Evolutionary conservation across 2,329 filamentous ascomycete species (phyloP).

Genomic region (Colletotrichum musicola): DNA sequence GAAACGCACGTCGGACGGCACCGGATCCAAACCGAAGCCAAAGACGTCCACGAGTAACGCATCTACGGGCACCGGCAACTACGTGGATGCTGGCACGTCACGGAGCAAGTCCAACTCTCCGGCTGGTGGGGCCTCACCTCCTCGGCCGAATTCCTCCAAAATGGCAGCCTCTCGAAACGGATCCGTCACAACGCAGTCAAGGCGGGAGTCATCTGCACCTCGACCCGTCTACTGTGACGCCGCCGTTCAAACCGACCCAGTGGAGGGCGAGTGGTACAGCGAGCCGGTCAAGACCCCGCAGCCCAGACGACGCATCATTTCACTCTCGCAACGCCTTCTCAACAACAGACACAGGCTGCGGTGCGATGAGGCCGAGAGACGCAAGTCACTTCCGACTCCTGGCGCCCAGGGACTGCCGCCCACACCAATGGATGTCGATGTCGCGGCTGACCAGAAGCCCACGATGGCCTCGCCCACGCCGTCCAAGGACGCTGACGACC

Average conservation of each 20-base stretch:
- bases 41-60: conserved; percentile 41
- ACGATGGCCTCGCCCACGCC: conserved; percentile 24
- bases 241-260: conserved; percentile 67
- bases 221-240: conserved; percentile 63
- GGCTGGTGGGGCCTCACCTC: conserved; percentile 55
- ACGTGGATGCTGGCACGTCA: conserved; percentile 66
- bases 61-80: conserved; percentile 47
- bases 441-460: conserved; percentile 49
- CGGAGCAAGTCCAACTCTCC: conserved; percentile 68
- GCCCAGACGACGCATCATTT: conserved; percentile 63
- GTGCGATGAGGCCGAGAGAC: conserved; percentile 54
- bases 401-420: conserved; percentile 45
- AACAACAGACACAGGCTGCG: conserved; percentile 60
- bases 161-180: conserved; percentile 45
- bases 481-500: conserved; percentile 38
- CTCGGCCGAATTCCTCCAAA: conserved; percentile 46
- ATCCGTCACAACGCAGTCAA: conserved; percentile 48
- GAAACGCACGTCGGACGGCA: conserved; percentile 71
- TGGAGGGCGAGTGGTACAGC: conserved; percentile 66
- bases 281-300: conserved; percentile 50
- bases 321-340: conserved; percentile 65
- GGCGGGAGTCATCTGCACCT: conserved; percentile 54
- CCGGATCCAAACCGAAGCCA: conserved; percentile 46
- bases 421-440: conserved; percentile 56
- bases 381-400: conserved; percentile 46